Conservation (phyloP, 805 yeast genomes). For the Schwanniomyces pseudopolymorphus region DNA sequence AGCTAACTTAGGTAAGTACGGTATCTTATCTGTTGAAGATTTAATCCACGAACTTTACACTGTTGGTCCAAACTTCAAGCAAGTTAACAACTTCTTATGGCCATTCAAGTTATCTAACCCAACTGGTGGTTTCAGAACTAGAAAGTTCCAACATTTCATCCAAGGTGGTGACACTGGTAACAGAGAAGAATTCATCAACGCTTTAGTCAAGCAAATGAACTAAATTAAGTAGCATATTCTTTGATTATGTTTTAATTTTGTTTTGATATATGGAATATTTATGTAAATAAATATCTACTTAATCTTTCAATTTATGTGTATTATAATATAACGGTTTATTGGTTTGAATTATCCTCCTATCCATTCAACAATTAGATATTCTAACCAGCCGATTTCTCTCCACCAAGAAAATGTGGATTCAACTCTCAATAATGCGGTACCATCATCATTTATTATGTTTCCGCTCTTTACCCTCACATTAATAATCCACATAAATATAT, state of each 20-base stretch:
- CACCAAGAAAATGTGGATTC: slow-evolving; percentile 24
- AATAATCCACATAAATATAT: slow-evolving; percentile 8
- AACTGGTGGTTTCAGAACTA: slow-evolving; percentile 97
- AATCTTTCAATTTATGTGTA: slow-evolving; percentile 3
- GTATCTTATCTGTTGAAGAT: slow-evolving; percentile 89
- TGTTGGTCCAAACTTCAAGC: slow-evolving; percentile 98
- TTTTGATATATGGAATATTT: slow-evolving; percentile 5
- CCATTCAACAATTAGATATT: slow-evolving; percentile 19
- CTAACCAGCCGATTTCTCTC: slow-evolving; percentile 32
- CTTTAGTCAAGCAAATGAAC: slow-evolving; percentile 91
- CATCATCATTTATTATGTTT: background rate
- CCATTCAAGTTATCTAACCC: slow-evolving; percentile 97
- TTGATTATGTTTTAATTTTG: slow-evolving; percentile 1
- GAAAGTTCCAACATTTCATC: slow-evolving; percentile 96
- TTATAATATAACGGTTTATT: background rate
- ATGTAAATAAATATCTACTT: slow-evolving; percentile 4
- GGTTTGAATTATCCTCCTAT: slow-evolving; percentile 10
- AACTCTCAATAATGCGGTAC: slow-evolving; percentile 1
- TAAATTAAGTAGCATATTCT: slow-evolving; percentile 38
- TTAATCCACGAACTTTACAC: slow-evolving; percentile 94
- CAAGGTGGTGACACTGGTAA: slow-evolving; percentile 99
- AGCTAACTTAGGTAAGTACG: slow-evolving; percentile 86
- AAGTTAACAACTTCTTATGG: slow-evolving; percentile 97
- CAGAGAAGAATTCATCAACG: slow-evolving; percentile 95
- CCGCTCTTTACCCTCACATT: background rate